Percentiles rank a stretch among this genome's conserved stretches.
Evolutionary conservation across 352 stramenopile species (phyloP).

Genomic region (Pythium brachiatum): DNA sequence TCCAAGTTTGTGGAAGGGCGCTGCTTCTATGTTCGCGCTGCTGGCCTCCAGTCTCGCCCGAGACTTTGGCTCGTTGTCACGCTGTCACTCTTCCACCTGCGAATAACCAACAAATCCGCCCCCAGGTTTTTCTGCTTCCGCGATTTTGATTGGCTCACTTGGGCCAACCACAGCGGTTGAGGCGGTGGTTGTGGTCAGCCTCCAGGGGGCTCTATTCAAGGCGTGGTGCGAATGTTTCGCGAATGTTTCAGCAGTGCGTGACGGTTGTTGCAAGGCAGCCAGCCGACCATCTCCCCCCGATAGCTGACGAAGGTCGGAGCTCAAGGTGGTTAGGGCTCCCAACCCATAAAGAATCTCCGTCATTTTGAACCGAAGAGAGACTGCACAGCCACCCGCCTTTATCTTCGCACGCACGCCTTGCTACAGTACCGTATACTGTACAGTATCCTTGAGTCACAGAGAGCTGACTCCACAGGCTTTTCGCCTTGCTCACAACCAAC

Average conservation of each 20-base stretch:
- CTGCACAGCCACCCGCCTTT: neutral
- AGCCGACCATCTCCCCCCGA: slow-evolving; percentile 16
- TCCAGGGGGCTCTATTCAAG: neutral
- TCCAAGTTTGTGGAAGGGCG: neutral
- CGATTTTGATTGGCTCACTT: slow-evolving; percentile 6
- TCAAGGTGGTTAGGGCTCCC: slow-evolving; percentile 6
- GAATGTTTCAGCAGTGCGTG: slow-evolving; percentile 26
- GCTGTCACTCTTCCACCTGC: slow-evolving; percentile 18
- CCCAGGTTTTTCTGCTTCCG: neutral
- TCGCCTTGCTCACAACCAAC: no score
- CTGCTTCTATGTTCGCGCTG: slow-evolving; percentile 17
- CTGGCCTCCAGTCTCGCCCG: neutral
- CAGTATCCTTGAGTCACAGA: neutral
- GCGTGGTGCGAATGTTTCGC: slow-evolving; percentile 14
- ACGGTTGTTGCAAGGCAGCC: slow-evolving; percentile 19
- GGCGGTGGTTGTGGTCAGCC: slow-evolving; percentile 16
- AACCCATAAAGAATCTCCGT: neutral
- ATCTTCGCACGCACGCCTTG: neutral
- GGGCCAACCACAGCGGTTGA: neutral
- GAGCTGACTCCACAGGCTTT: neutral
- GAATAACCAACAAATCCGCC: slow-evolving; percentile 3
- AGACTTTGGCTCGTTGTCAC: slow-evolving; percentile 15
- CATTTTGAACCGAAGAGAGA: neutral
- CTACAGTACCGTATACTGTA: no score
- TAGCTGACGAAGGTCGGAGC: slow-evolving; percentile 27